Evolutionary conservation across 2,329 filamentous ascomycete species (phyloP), one percentile per base, ranked within the genome.

Genomic region (Trichoderma afroharzianum): DNA sequence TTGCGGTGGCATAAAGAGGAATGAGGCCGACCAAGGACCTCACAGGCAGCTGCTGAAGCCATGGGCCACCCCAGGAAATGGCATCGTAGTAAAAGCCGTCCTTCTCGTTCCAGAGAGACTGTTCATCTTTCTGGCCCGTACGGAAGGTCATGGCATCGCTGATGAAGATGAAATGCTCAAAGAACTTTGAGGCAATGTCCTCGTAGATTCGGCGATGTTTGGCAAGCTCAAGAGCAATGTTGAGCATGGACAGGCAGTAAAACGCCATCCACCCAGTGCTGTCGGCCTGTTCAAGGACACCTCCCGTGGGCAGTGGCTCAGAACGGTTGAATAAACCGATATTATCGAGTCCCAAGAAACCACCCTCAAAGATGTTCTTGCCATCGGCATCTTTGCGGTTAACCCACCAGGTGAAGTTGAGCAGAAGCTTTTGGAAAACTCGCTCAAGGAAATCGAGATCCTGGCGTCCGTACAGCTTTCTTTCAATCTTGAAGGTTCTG

Each of bases 321-420:
- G 95, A 98, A 59, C 95, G 92, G 82, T 98, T 98, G 88, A 98
- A 98, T 43, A 98, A 84, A 68, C 96, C 96, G 80, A 98, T 98
- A 80, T 98, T 98, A 88, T 98, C 95, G 67, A 98, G 85, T 59
- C 95, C 95, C 8, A 98, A 85, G 86, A 98, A 98, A 57, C 95
- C 95, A 75, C 95, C 96, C 79, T 98, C 96, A 76, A 98, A 98
- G 32, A 98, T 92, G 78, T 98, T 98, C 84, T 98, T 98, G 77
- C 94, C 95, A 11, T 97, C 93, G 12, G 88, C 88, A 77, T 98
- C 95, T 82, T 98, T 98, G 72, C 95, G 92, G 80, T 98, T 98
- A 24, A 98, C 95, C 95, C 95, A 98, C 96, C 96, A 98, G 4
- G 96, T 98, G 81, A 98, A 98, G 83, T 98, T 98, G 74, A 98